Evolutionary conservation across 345 rosid genomes (phyloP), one percentile per base, ranked within the genome.

Genomic region (Camelina sativa): DNA sequence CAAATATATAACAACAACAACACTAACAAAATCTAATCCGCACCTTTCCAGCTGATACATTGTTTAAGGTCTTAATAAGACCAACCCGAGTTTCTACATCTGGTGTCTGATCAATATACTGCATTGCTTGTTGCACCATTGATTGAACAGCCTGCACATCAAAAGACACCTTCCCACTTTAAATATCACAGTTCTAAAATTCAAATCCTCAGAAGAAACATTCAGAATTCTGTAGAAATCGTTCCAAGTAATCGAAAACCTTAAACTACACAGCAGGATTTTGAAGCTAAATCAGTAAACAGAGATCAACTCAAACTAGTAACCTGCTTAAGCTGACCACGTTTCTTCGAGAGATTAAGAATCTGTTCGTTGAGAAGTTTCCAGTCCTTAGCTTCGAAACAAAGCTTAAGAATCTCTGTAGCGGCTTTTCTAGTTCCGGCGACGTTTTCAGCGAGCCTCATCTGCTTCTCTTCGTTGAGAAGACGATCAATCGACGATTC

Each of bases 61-160:
- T 80, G 81, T 87, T 89, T 10, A 96, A 80, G 2, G 97, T 88
- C 78, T 91, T 87, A 28, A 96, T 92, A 61, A 96, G 95, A 79
- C 92, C 99, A 51, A 92, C 80, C 38, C 91, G 93, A 52, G 97
- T 84, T 74, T 91, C 98, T 44, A 92, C 71, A 69, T 96, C 97
- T 11, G 97, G 98, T 12, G 97, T 92, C 89, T 87, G 83, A 58
- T 96, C 99, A 71, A 91, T 96, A 67, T 91, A 96, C 60, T 82
- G 85, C 96, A 92, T 96, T 6, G 97, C 98, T 82, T 96, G 97
- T 85, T 92, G 98, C 73, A 96, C 99, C 97, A 96, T 88, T 9
- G 93, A 92, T 76, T 92, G 88, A 57, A 96, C 95, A 67, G 95
- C 99, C 99, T 96, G 78, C 34, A 78, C 88, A 91, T 86, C 73